Base-by-base conservation (phyloP, 2,329 filamentous ascomycete species). In the Ophidiomyces ophidiicola region DNA sequence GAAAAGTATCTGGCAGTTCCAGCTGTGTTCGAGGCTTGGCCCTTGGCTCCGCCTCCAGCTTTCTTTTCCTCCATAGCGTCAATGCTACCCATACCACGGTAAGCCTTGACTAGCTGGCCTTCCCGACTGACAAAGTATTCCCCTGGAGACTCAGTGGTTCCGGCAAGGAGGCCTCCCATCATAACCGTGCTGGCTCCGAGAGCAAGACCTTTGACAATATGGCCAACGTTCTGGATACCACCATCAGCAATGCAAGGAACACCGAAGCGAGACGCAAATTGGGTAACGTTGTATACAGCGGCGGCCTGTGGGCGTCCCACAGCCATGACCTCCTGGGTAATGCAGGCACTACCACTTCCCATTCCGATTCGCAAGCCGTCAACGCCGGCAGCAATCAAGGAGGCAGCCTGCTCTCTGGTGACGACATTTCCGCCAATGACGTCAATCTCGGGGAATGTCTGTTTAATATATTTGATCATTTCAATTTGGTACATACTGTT, bases 11-110 rank as follows among this genome's bases (percentile, higher is more conserved):
- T 80, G 31, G 90, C 90, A 47, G 92, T 96, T 56, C 90, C 90
- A 41, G 90, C 90, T 59, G 96, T 98, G 60, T 67, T 71, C 34
- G 31, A 32, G n/a, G 70, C 68, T 60, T 78, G 76, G 52, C 68
- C 66, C 63, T 78, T 80, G 66, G 80, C 82, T 54, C 69, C 67
- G 44, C 64, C 71, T 40, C 82, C 85, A 7, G 87, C 86, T 72
- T 94, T 94, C 76, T 90, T 94, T 68, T 96, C 88, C 68, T 96
- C 87, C 90, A 98, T 98, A 50, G 90, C 90, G 55, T 94, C 90
- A 59, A 98, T 98, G 64, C 80, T 87, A 50, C 90, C 90, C 90
- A 98, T 98, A 44, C 90, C 90, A 64, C 90, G 83, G 73, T 98
- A 98, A 28, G 90, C 87, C 74, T 98, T 98, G 64, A 98, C 88